Percentiles rank a stretch among this genome's conserved stretches.
phyloP scores from a whole-genome alignment of 139 green algal genomes.

The Haematococcus sp. region DNA sequence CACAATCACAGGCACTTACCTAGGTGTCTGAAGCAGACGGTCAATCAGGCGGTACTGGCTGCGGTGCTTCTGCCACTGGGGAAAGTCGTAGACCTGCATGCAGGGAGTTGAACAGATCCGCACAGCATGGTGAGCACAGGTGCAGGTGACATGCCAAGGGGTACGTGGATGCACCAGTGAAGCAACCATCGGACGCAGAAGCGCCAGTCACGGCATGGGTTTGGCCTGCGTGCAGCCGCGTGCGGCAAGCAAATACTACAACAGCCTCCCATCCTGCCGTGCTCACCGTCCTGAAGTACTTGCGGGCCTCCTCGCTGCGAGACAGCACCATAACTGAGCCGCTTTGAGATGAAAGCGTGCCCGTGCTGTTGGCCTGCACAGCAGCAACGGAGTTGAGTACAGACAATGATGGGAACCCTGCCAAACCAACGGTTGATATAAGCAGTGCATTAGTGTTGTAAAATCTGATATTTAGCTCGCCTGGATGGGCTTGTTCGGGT shows the following conservation, averaged over 20 bases:
- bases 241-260: too few species aligned
- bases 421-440: too few species aligned
- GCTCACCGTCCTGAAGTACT: conserved; percentile 33
- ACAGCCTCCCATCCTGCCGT: too few species aligned
- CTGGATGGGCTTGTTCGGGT: conserved; percentile 27
- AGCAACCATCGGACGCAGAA: too few species aligned
- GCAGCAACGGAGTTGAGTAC: background rate
- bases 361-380: conserved; percentile 13
- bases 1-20: conserved; percentile 20
- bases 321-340: background rate
- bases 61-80: conserved; percentile 35
- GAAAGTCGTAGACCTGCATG: conserved; percentile 10
- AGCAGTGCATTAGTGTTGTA: too few species aligned
- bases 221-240: too few species aligned
- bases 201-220: too few species aligned
- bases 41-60: conserved; percentile 24
- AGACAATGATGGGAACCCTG: background rate
- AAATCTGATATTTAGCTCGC: too few species aligned
- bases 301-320: conserved; percentile 13
- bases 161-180: too few species aligned
- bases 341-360: conserved; percentile 12
- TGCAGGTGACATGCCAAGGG: too few species aligned
- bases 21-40: conserved; percentile 21
- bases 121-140: background rate
- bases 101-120: background rate